phyloP scores from a whole-genome alignment of 345 rosid genomes.

The Kernera saxatilis region DNA sequence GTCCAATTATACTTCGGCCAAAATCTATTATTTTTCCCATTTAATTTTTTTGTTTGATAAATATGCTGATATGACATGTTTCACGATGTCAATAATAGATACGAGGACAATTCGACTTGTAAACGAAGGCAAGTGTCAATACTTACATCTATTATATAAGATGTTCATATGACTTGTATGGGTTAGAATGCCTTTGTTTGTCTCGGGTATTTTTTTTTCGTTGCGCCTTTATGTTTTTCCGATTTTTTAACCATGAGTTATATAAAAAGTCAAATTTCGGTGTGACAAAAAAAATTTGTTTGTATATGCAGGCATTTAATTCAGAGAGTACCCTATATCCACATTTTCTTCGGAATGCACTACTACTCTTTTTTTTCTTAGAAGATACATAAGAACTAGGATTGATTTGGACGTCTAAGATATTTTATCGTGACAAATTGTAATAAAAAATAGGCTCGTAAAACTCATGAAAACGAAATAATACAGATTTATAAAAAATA shows the following conservation, averaged over 20 bases:
- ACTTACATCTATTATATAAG: no score
- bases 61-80: no score
- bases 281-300: not conserved
- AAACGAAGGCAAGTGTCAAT: no score
- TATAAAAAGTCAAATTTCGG: not conserved
- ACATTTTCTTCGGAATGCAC: not conserved
- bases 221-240: not conserved
- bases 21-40: no score
- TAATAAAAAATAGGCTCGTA: constrained; percentile 5
- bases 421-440: not conserved
- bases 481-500: constrained; percentile 1
- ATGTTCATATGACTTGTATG: no score
- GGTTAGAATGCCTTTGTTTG: no score
- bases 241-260: not conserved
- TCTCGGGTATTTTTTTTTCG: not conserved
- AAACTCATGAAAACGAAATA: constrained; percentile 22
- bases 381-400: constrained; percentile 10
- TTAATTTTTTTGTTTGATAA: no score
- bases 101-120: no score
- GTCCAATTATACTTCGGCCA: no score
- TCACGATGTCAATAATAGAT: no score
- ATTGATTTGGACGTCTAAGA: constrained; percentile 8
- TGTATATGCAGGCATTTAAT: not conserved
- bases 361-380: not conserved
- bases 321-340: not conserved